Base-by-base conservation (phyloP, 495 filamentous ascomycete genomes). In the Lophium mytilinum region DNA sequence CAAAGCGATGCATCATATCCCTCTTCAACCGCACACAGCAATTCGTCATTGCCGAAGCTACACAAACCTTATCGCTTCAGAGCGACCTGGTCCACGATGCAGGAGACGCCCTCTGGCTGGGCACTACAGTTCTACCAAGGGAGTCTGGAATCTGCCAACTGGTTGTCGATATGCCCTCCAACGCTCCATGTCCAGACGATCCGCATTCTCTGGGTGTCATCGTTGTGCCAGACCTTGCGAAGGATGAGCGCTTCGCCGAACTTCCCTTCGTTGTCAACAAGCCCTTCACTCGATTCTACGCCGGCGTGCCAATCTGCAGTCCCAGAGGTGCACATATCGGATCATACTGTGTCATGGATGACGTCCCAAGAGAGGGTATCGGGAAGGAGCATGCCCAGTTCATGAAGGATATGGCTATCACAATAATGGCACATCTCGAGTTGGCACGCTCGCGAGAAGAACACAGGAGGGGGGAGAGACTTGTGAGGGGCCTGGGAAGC, bases 361-460 rank as follows among this genome's bases (percentile, higher is more conserved):
- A 62, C 34, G 12, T 33, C 34, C 41, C 21, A 9, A 41, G 58
- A 1, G 69, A 72, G 1, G 62, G 50, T 14, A 69, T 74, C 42
- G 63, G 59, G 45, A 59, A 72, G n/a, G 65, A 69, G 19, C 64
- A 65, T 9, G 62, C 71, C 1, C 50, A 56, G 41, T 71, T 74
- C 55, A 46, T 78, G 57, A 56, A 61, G 49, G 74, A 76, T 51
- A 74, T 76, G 52, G 69, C 71, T 10, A 51, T 53, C 19, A 68
- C 72, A 39, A 70, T 78, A 51, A 75, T 76, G 74, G 66, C 64
- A 34, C 72, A 78, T 57, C 68, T 78, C 0, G 74, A 77, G 19
- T 63, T 66, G 39, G 65, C 67, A 10, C 58, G 69, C 21, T 47
- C 69, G 40, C 67, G 64, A 43, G 61, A 64, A 37, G 63, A 66